Base-by-base conservation (phyloP, 2,329 filamentous ascomycete species). In the Talaromyces sp. region DNA sequence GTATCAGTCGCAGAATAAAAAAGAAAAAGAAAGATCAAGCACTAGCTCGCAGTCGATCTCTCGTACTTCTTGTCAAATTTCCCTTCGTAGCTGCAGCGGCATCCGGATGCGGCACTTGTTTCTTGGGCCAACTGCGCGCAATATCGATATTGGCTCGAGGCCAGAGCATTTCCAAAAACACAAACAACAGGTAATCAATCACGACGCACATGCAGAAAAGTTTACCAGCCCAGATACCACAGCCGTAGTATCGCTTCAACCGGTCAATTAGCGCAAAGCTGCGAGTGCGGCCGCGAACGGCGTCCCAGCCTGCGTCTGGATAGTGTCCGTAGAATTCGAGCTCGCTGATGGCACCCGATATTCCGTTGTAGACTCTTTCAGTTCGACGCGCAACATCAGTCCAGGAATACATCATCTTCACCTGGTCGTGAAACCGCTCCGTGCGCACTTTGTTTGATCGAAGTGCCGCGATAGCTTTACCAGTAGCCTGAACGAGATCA, bases 371-470 rank as follows among this genome's bases (percentile, higher is more conserved):
- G 0, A 99, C 95, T 35, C 94, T 86, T 79, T 99, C 95, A 0
- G 95, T 98, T 63, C 95, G 90, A 71, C 90, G 86, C 15, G 95
- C 95, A 33, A 99, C 94, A 75, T 99, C 94, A 33, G 91, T 91
- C 95, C 95, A 99, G 1, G 92, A 96, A 80, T 99, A 99, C 95
- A 98, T 98, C 81, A 91, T 91, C 78, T 94, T 93, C 68, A 99
- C 95, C 77, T 98, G 91, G 70, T 97, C 94, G 75, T 99, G 95
- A 74, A 99, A 99, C 49, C 90, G 87, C 75, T 98, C 94, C 0
- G 95, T 96, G 68, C 92, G 89, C 33, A 99, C 90, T 71, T 90
- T 92, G 70, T 93, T 94, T 6, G 90, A 90, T 52, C 94, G 89
- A 64, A 99, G 84, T 35, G 91, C 90, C 0, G 89, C 90, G 67